phyloP scores from a whole-genome alignment of 1,284 basidiomycete species.

The Papiliotrema fonsecae region DNA sequence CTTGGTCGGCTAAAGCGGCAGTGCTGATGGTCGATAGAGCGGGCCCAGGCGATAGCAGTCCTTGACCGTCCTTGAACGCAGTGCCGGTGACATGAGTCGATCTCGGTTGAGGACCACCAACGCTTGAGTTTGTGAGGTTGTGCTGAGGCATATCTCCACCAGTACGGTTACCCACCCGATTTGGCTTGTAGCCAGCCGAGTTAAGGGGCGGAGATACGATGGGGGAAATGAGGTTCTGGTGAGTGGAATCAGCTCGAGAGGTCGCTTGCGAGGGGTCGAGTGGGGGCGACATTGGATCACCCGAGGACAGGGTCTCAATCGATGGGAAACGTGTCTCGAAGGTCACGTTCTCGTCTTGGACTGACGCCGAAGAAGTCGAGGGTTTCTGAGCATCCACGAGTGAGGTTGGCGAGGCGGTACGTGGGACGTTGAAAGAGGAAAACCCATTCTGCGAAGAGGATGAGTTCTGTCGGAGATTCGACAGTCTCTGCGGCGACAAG shows the following conservation, averaged over 20 bases:
- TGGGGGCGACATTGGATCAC: conserved; percentile 13
- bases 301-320: conserved; percentile 31
- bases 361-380: conserved; percentile 10
- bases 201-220: conserved; percentile 12
- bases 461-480: not conserved
- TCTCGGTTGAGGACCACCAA: conserved; percentile 26
- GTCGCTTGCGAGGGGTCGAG: conserved; percentile 1
- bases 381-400: not conserved
- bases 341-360: conserved; percentile 24
- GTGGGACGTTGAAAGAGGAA: conserved; percentile 5
- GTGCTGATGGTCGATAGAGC: not conserved
- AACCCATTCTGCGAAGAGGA: not conserved
- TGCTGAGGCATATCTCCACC: conserved; percentile 27
- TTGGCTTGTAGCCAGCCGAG: conserved; percentile 11
- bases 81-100: conserved; percentile 49
- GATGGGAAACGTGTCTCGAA: conserved; percentile 46
- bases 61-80: conserved; percentile 33
- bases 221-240: conserved; percentile 15
- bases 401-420: conserved; percentile 5
- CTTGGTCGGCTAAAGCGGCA: not conserved
- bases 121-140: conserved; percentile 6
- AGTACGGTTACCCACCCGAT: conserved; percentile 37
- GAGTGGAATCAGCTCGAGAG: not conserved
- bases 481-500: not conserved
- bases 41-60: conserved; percentile 8